Conservation (phyloP, 768 basidiomycete genomes). For the Roridomyces roridus region DNA sequence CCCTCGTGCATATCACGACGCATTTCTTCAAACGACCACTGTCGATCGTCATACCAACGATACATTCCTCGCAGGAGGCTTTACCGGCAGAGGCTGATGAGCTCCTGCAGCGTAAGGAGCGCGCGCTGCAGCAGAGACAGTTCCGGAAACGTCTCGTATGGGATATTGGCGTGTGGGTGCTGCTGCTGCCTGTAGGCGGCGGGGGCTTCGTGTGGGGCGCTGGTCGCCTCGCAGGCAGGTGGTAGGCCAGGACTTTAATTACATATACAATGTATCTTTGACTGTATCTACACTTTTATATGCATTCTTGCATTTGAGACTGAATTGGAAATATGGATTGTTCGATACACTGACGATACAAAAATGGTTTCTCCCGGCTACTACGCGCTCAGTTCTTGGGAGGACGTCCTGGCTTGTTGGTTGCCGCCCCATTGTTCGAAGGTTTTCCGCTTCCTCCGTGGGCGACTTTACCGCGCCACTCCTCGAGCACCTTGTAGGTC, state of each 20-base stretch:
- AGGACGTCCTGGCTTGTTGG: too few relatives aligned
- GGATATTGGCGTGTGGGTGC: slow-evolving; percentile 85
- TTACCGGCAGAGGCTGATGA: slow-evolving; percentile 55
- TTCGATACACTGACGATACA: too few relatives aligned
- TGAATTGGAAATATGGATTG: too few relatives aligned
- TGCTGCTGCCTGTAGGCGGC: slow-evolving; percentile 65
- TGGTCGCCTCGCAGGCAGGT: slow-evolving; percentile 56
- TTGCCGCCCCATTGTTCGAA: too few relatives aligned
- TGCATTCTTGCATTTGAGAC: too few relatives aligned
- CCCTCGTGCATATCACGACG: slow-evolving; percentile 77
- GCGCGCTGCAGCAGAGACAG: slow-evolving; percentile 77
- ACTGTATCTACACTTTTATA: too few relatives aligned
- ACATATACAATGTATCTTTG: background rate
- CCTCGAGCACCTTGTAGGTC: too few relatives aligned
- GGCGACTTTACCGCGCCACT: too few relatives aligned
- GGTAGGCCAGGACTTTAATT: slow-evolving; percentile 41
- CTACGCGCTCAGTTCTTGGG: too few relatives aligned
- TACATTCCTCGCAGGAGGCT: slow-evolving; percentile 26
- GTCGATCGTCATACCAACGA: slow-evolving; percentile 71
- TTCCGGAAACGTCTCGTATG: slow-evolving; percentile 76
- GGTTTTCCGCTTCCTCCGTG: too few relatives aligned
- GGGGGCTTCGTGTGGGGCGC: slow-evolving; percentile 63
- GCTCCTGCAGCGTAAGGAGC: slow-evolving; percentile 86
- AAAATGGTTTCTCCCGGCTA: too few relatives aligned
- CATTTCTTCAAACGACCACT: slow-evolving; percentile 88